Evolutionary conservation across 345 rosid species (phyloP), one percentile per base, ranked within the genome.

Genomic region (Microthlaspi erraticum): DNA sequence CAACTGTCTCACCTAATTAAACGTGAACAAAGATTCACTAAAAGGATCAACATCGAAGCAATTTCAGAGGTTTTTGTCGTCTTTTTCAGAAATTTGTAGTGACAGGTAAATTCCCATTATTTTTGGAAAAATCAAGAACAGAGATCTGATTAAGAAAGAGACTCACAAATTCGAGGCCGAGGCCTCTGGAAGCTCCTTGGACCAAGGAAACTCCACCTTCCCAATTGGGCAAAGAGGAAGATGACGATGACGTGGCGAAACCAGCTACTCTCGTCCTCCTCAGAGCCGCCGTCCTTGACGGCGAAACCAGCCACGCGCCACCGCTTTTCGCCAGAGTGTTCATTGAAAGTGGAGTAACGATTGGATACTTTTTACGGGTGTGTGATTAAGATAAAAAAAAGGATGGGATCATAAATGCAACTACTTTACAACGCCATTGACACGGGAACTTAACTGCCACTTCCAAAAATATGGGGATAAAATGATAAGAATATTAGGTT

Each of bases 121-220:
- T 66, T 62, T 5, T 20, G n/a, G 12, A 0, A 20, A 20, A n/a
- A 51, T 26, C 14, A 20, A 14, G 9, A 17, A 50, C 3, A 20
- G 1, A n/a, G 29, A 54, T 4, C 4, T 23, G 48, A 57, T 31
- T 3, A 43, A 31, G 42, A 45, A 60, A 11, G 50, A 64, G 38
- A 16, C 85, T 88, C 58, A 91, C 98, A 66, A 91, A 93, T 82
- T 89, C 90, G 46, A 89, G 85, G 67, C 96, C 96, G 66, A 91
- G 85, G 79, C 97, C 96, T 77, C 97, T 83, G 10, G 97, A 91
- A 77, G 96, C 96, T 68, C 97, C 97, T 76, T 93, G 98, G 29
- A 88, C 94, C 86, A 93, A 41, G 18, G 98, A 88, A 72, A 93
- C 89, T 68, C 92, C 92, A 60, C 87, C 94, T 73, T 83, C 83